These are phyloP conservation scores for Cutaneotrichosporon cavernicola DNA, from an alignment of 1,284 basidiomycete species.

Conservation along the genomic window DNA sequence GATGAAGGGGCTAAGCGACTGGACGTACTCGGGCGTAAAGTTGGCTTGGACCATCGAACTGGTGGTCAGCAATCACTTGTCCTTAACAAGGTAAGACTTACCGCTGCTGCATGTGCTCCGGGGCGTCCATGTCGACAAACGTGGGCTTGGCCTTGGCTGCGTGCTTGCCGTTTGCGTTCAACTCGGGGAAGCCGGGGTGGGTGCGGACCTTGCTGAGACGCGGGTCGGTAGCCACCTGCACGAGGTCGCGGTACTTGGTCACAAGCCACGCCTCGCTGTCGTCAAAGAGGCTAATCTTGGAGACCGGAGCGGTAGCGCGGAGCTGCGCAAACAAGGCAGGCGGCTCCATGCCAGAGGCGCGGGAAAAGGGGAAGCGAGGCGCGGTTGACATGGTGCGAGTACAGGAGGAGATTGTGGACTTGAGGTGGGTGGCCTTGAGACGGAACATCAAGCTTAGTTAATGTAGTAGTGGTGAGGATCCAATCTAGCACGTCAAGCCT, in stretches of 20 bases:
- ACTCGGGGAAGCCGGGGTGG: slow-evolving; percentile 22
- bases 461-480: neutral
- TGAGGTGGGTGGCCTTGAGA: neutral
- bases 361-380: slow-evolving; percentile 15
- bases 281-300: slow-evolving; percentile 16
- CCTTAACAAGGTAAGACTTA: neutral
- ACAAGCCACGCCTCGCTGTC: slow-evolving; percentile 17
- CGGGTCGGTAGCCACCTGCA: slow-evolving; percentile 16
- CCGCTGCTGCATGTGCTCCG: slow-evolving; percentile 20
- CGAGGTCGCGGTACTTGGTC: slow-evolving; percentile 21
- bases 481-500: too few relatives aligned
- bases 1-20: slow-evolving; percentile 14
- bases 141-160: slow-evolving; percentile 20
- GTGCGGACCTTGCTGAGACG: slow-evolving; percentile 21
- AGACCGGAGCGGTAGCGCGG: slow-evolving; percentile 17
- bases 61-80: neutral
- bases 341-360: slow-evolving; percentile 20
- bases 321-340: slow-evolving; percentile 16
- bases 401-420: neutral
- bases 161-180: slow-evolving; percentile 20
- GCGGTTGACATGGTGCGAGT: neutral
- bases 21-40: slow-evolving; percentile 15
- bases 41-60: slow-evolving; percentile 16
- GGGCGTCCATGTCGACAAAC: slow-evolving; percentile 23
- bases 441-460: neutral